phyloP scores from a whole-genome alignment of 257 asterid species.

The Voacanga thouarsii region DNA sequence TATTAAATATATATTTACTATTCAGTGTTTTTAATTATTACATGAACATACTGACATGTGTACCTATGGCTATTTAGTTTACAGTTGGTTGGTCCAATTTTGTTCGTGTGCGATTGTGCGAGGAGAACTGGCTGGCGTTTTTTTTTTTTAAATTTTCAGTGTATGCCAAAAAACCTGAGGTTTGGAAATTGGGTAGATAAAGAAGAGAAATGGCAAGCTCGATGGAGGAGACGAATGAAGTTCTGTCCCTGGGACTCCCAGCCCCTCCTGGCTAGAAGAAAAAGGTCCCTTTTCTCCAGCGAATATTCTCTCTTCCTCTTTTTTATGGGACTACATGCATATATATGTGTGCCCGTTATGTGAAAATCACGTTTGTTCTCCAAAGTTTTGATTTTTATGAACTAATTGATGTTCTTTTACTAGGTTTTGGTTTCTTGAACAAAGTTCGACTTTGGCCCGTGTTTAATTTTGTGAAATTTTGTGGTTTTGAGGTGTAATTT shows the following conservation, averaged over 20 bases:
- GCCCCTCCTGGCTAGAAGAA: conserved; percentile 44
- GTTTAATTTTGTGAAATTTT: conserved; percentile 3
- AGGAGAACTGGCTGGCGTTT: neutral
- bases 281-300: conserved; percentile 18
- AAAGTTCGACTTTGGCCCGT: neutral
- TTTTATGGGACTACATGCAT: no score
- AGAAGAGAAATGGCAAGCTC: conserved; percentile 32
- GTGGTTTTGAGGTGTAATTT: conserved; percentile 12
- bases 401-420: neutral
- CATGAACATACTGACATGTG: neutral
- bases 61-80: conserved; percentile 8
- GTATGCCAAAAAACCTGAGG: neutral
- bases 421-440: conserved; percentile 4
- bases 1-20: no score
- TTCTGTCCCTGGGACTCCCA: conserved; percentile 35
- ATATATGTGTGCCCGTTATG: neutral
- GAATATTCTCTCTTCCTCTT: neutral
- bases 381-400: conserved; percentile 1
- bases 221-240: conserved; percentile 31
- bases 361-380: neutral
- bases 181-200: conserved; percentile 11
- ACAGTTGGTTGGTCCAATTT: conserved; percentile 24
- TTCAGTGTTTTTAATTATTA: neutral
- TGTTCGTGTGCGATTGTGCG: neutral
- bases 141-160: neutral